Base-by-base conservation (phyloP, 805 yeast genomes). In the Starmerella gropengiesseri region DNA sequence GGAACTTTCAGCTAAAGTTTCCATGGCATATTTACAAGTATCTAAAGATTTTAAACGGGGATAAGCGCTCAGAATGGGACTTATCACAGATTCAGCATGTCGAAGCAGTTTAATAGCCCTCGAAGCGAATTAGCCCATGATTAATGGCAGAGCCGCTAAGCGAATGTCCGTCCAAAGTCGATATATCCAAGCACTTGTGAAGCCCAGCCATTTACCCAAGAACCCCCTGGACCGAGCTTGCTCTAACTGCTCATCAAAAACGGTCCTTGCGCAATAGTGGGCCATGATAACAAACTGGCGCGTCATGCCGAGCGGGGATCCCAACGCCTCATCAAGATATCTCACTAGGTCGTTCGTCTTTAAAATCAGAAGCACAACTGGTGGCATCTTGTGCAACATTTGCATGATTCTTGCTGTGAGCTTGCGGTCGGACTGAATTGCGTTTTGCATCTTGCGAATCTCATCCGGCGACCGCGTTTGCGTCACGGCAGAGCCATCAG, bases 311-410 rank as follows among this genome's bases (percentile, higher is more conserved):
- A 87, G 62, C 0, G 95, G 94, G 47, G 78, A 77, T 36, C 81
- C 73, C 43, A 89, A 68, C 43, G 73, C 68, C 56, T 89, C 97
- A 60, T 91, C 98, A 37, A 91, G 66, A 53, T 78, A 80, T 54
- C 99, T 70, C 0, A 94, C 85, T 39, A 91, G 68, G 63, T 91
- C 99, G 59, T 91, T 91, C 0, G 99, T 93, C 58, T 91, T 91
- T 55, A 91, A 66, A 36, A 91, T 83, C 47, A 91, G 68, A 22
- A 91, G 60, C 18, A 91, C 95, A 14, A 87, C 75, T 33, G 87
- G 68, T 1, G 99, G 99, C 65, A 91, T 75, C 13, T 71, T 65
- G 11, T 87, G 75, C 31, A 91, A 66, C 36, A 91, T 71, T 13
- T 71, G 63, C 94, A 91, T 87, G 55, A 91, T 66, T 52, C 79